Evolutionary conservation across 2,329 filamentous ascomycete species (phyloP), one percentile per base, ranked within the genome.

Genomic region (Decorospora gaudefroyi): DNA sequence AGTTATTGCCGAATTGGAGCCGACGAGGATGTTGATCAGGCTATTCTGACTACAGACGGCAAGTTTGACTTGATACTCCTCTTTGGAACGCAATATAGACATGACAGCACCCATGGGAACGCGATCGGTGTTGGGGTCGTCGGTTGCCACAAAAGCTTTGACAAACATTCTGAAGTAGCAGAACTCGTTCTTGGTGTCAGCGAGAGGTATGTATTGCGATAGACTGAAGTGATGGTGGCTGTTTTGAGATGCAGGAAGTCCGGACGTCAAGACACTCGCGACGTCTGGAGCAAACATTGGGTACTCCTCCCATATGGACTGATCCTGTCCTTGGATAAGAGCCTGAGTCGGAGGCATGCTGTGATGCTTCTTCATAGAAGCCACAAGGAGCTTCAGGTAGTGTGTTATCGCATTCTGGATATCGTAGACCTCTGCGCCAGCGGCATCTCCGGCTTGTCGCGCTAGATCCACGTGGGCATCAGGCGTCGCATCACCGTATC

Each of bases 311-410:
- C 89, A 96, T 26, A 95, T 86, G 0, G 81, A 83, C 40, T 88
- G 88, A 63, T 96, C 87, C 49, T 92, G 84, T 1, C 84, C 83
- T 59, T 90, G 87, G 1, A 86, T 86, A n/a, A 91, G 76, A 29
- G 85, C 80, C 36, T 76, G 68, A 27, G 77, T 72, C 1, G 78
- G 75, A 0, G 89, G 86, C 57, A 96, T 76, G 44, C 93, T 84
- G 15, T 85, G 83, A 61, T 95, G 95, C 38, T 88, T 79, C 67
- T 87, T 86, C 86, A 96, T 95, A 1, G 89, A 95, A 57, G 86
- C 80, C 4, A 87, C 76, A 26, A 96, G 71, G 49, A 91, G 88
- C 47, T 82, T 84, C 52, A 96, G 72, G 59, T 84, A 84, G 25
- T 82, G 81, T 19, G 81, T 61, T 6, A 90, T 73, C 2, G 73